Evolutionary conservation across 345 rosid species (phyloP).

Genomic region (Limnanthes douglasii): DNA sequence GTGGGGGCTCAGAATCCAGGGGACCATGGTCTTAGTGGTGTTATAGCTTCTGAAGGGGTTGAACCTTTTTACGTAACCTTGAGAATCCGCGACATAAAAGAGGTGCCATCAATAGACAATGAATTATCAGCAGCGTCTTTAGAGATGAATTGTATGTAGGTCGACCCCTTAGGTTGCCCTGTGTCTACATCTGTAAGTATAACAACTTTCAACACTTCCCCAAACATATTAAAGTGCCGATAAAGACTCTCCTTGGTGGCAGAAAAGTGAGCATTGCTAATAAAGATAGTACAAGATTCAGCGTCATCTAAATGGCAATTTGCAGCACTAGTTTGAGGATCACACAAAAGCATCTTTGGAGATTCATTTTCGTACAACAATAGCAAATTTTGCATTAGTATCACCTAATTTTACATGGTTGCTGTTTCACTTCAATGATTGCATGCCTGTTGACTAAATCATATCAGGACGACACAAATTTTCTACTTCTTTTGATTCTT

Average conservation of each 20-base stretch:
- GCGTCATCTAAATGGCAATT: constrained; percentile 65
- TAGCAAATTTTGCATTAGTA: too few relatives aligned
- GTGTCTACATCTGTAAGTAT: constrained; percentile 81
- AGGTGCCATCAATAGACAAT: constrained; percentile 62
- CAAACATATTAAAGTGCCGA: constrained; percentile 81
- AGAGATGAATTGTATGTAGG: constrained; percentile 68
- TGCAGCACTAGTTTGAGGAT: too few relatives aligned
- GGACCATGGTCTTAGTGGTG: too few relatives aligned
- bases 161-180: constrained; percentile 95
- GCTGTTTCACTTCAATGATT: too few relatives aligned
- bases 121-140: constrained; percentile 89
- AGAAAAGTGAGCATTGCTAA: constrained; percentile 91
- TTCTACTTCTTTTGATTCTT: too few relatives aligned
- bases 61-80: constrained; percentile 59
- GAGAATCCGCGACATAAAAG: constrained; percentile 88
- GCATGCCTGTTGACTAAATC: too few relatives aligned
- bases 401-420: too few relatives aligned
- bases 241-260: constrained; percentile 91
- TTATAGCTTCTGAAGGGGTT: not conserved
- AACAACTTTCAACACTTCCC: constrained; percentile 80
- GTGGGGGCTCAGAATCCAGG: too few relatives aligned
- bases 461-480: too few relatives aligned
- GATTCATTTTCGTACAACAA: too few relatives aligned
- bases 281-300: constrained; percentile 78
- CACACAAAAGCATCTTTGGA: too few relatives aligned